Percentiles rank a stretch among this genome's conserved stretches.
phyloP scores from a whole-genome alignment of 352 stramenopile genomes.

The Globisporangium emineosum region DNA sequence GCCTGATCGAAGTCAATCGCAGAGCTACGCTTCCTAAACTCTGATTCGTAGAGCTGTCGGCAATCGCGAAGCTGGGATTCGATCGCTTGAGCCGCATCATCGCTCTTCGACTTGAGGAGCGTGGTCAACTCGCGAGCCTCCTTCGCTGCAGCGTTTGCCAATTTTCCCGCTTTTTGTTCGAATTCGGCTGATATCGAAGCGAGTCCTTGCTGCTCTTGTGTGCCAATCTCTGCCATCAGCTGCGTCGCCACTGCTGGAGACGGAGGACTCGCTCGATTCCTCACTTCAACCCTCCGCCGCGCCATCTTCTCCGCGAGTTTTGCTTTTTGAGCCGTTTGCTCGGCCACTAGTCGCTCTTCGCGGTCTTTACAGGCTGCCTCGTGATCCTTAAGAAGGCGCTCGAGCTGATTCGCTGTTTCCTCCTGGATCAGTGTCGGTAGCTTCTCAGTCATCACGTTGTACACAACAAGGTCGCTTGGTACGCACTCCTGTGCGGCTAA shows the following conservation, averaged over 20 bases:
- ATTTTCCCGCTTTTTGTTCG: neutral
- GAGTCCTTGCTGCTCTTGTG: neutral
- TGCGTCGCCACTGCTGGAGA: neutral
- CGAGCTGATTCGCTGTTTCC: neutral
- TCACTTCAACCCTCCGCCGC: neutral
- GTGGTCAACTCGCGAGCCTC: neutral
- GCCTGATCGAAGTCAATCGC: neutral
- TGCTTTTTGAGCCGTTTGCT: neutral
- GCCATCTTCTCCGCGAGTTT: neutral
- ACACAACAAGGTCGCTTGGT: neutral
- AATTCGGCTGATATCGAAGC: neutral
- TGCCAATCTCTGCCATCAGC: neutral
- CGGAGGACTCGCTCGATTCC: neutral
- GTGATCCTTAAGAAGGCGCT: conserved; percentile 5
- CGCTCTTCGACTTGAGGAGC: neutral
- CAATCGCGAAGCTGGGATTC: conserved; percentile 1
- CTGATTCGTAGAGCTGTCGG: neutral
- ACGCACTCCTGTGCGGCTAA: neutral
- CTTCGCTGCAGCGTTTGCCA: neutral
- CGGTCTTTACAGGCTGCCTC: conserved; percentile 3
- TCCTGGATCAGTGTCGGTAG: conserved; percentile 4
- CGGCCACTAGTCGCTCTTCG: neutral
- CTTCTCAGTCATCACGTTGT: conserved; percentile 7
- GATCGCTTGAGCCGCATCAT: neutral
- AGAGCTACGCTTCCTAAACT: neutral